These are phyloP conservation scores for Colletotrichum spaethianum DNA, from an alignment of 2,329 filamentous ascomycete species.

Conservation along the genomic window DNA sequence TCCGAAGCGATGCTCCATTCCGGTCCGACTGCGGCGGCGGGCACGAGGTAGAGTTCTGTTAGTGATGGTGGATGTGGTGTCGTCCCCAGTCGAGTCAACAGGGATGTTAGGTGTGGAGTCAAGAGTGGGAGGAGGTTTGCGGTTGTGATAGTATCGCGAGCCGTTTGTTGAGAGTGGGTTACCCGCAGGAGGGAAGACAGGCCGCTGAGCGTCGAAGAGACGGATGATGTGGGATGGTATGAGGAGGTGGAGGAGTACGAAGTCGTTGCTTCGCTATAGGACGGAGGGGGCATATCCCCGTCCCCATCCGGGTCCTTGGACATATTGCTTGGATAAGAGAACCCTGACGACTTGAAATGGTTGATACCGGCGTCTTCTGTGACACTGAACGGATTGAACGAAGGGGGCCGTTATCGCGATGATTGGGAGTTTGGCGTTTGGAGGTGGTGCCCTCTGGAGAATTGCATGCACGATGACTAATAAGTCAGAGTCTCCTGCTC, in stretches of 20 bases:
- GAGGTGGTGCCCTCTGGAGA: background rate
- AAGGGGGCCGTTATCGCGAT: background rate
- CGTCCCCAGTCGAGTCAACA: constrained; percentile 56
- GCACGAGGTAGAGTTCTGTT: constrained; percentile 62
- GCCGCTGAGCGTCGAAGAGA: constrained; percentile 46
- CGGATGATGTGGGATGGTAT: constrained; percentile 48
- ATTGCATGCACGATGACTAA: background rate
- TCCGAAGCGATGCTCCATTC: constrained; percentile 55
- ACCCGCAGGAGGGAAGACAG: constrained; percentile 56
- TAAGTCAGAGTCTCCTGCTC: background rate
- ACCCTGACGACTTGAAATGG: background rate
- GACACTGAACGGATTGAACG: background rate
- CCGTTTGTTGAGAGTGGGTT: constrained; percentile 52
- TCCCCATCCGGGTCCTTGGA: constrained; percentile 18
- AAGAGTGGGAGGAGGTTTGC: constrained; percentile 54
- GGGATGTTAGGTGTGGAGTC: constrained; percentile 57
- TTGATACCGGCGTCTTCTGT: background rate
- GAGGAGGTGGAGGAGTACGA: constrained; percentile 43
- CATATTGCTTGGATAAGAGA: constrained; percentile 23
- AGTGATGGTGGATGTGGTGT: constrained; percentile 50
- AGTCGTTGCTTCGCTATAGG: constrained; percentile 28
- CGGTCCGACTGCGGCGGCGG: constrained; percentile 55
- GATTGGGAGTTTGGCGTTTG: background rate
- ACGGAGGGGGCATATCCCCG: constrained; percentile 43
- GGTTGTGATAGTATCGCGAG: constrained; percentile 51